Evolutionary conservation across 2,329 filamentous ascomycete species (phyloP).

Genomic region (Paecilomyces variotii): DNA sequence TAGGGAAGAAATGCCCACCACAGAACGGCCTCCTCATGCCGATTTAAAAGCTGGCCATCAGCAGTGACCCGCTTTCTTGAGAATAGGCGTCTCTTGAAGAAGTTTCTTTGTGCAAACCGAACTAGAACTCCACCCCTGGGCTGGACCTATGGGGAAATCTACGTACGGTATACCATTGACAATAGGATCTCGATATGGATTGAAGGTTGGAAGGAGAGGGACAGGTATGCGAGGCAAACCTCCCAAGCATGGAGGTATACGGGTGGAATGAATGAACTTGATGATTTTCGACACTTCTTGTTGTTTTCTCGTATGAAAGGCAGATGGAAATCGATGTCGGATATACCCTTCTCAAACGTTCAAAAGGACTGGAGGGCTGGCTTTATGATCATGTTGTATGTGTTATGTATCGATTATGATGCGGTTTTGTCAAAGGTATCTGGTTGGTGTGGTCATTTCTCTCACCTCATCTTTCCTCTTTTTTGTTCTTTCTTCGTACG

Average conservation of each 20-base stretch:
- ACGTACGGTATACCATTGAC: not conserved
- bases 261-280: not conserved
- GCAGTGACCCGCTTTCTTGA: not conserved
- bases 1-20: not conserved
- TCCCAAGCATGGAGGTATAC: not conserved
- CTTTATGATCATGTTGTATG: not conserved
- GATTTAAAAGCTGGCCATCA: not conserved
- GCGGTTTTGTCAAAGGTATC: not conserved
- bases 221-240: not conserved
- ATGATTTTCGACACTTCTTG: too few relatives aligned
- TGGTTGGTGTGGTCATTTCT: not conserved
- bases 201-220: not conserved
- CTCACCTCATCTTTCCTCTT: not conserved
- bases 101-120: not conserved
- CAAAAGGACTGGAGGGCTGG: not conserved
- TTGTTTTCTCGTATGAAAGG: not conserved
- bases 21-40: not conserved
- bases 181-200: not conserved
- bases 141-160: not conserved
- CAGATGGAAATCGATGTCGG: not conserved
- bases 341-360: not conserved
- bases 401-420: not conserved
- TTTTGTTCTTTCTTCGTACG: not conserved
- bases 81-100: not conserved
- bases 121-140: not conserved